phyloP scores from a whole-genome alignment of 257 asterid genomes.

The Solanum phureja region DNA sequence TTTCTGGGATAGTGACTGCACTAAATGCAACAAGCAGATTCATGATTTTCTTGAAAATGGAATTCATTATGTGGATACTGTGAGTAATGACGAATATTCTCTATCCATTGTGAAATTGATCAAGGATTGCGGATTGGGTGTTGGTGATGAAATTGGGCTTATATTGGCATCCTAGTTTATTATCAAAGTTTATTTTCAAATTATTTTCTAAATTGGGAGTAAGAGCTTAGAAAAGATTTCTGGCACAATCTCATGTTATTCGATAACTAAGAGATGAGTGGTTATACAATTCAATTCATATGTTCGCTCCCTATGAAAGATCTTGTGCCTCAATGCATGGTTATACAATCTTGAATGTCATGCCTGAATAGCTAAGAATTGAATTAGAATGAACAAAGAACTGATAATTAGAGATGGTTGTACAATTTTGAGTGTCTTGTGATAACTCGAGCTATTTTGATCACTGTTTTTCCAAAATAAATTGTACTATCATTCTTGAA shows the following conservation, averaged over 20 bases:
- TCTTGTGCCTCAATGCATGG: neutral
- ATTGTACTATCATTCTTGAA: too few species aligned
- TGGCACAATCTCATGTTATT: too few species aligned
- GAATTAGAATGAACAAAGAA: neutral
- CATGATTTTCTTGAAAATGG: too few species aligned
- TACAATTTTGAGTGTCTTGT: neutral
- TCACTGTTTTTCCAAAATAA: too few species aligned
- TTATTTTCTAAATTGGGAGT: neutral
- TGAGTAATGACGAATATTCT: slow-evolving; percentile 10
- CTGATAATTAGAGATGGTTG: neutral
- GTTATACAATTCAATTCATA: too few species aligned
- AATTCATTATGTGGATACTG: too few species aligned
- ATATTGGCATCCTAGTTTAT: slow-evolving; percentile 28
- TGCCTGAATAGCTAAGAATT: neutral
- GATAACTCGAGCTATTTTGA: neutral
- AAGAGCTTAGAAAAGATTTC: too few species aligned
- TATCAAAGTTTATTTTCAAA: neutral
- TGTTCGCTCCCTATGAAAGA: neutral
- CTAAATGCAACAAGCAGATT: too few species aligned
- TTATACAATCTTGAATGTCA: too few species aligned
- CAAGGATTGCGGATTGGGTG: slow-evolving; percentile 3
- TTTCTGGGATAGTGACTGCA: too few species aligned
- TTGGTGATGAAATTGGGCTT: slow-evolving; percentile 38
- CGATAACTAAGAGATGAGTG: neutral
- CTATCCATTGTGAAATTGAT: slow-evolving; percentile 26